These are phyloP conservation scores for Candida railenensis DNA, from an alignment of 805 yeast species.

Conservation along the genomic window DNA sequence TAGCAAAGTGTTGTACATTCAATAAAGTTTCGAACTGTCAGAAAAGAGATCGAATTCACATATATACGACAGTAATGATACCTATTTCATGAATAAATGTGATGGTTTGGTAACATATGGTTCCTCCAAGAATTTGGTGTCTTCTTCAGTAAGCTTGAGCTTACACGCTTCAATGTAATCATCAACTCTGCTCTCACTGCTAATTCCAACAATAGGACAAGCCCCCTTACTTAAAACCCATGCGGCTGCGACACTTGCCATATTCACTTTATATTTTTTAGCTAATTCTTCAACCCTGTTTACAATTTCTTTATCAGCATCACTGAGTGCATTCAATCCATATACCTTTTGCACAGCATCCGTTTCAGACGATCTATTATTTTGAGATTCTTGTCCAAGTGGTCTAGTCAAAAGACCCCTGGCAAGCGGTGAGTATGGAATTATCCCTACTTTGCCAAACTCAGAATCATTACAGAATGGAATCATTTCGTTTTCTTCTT, in stretches of 20 bases:
- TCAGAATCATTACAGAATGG: constrained; percentile 46
- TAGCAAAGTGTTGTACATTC: no score
- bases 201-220: constrained; percentile 19
- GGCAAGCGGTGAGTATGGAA: constrained; percentile 64
- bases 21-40: no score
- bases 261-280: constrained; percentile 42
- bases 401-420: constrained; percentile 58
- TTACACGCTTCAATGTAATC: constrained; percentile 12
- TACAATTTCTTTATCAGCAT: constrained; percentile 15
- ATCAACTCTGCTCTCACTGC: constrained; percentile 17
- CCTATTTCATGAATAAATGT: neutral
- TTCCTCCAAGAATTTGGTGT: constrained; percentile 12
- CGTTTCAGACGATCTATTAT: constrained; percentile 9
- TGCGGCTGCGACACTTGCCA: constrained; percentile 33
- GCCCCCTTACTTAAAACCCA: constrained; percentile 21
- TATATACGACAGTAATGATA: no score
- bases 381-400: constrained; percentile 8
- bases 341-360: constrained; percentile 9
- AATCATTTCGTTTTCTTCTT: constrained; percentile 63
- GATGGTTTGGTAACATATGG: constrained; percentile 7
- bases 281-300: constrained; percentile 55
- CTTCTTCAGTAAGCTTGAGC: constrained; percentile 13
- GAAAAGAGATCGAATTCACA: no score
- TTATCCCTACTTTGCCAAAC: constrained; percentile 50
- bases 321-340: constrained; percentile 13